Base-by-base conservation (phyloP, 306 rosid genomes). In the Dalbergia cultrata region DNA sequence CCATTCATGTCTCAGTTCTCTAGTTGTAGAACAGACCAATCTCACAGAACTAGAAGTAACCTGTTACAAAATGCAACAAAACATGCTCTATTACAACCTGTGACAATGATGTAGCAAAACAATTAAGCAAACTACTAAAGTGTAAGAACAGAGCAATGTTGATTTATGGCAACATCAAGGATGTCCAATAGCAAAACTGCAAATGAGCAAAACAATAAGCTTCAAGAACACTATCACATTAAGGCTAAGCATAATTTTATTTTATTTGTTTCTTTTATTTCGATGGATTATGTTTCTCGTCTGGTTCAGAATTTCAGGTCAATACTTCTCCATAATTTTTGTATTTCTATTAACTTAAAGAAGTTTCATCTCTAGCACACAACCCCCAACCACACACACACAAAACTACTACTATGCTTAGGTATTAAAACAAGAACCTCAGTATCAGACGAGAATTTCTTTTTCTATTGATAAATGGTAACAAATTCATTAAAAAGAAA, bases 1-100 rank as follows among this genome's bases (percentile, higher is more conserved):
- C 99, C 99, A 95, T 70, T 95, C 97, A 50, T 92, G 22, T 61
- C 80, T 88, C 52, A 93, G 92, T 79, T 89, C 97, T 79, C 97
- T 88, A 31, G 97, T 85, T 50, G 91, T 85, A 81, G 99, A 88
- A 86, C 97, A 88, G 76, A 95, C 99, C 64, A 95, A 86, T 73
- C 97, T 88, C 13, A 89, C 98, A 58, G 94, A 89, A 85, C 86
- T 89, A 4, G 98, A 90, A 65, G 96, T 92, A 67, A 95, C 92
- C 98, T 95, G 92, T 74, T 35, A 74, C 18, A 41, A 34, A 56
- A 37, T 37, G 41, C 7, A 37, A 37, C 41, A 37, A 37, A 37
- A 37, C 41, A 37, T 7, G 7, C 41, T 37, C 41, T 37, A 37
- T 37, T 37, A 37, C 41, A 37, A 37, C 41, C 41, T 37, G 41